Evolutionary conservation across 345 rosid species (phyloP), one percentile per base, ranked within the genome.

Genomic region (Hibiscus syriacus): DNA sequence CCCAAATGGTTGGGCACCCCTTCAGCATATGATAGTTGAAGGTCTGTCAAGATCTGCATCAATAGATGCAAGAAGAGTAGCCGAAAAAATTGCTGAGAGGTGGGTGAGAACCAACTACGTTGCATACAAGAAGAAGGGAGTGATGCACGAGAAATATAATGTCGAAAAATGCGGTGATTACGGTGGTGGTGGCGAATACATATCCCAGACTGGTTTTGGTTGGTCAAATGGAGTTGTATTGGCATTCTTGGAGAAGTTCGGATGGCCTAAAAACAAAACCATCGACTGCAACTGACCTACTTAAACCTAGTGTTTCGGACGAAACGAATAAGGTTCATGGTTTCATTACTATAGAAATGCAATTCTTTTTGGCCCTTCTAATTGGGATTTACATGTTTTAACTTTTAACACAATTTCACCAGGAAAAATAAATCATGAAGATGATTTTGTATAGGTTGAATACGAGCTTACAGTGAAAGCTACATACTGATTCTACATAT

Each of bases 1-100:
- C 74, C 98, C 97, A 13, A 94, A 89, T 27, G 98, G 98, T 49
- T 94, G 98, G 99, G 86, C 98, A 0, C 97, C 99, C 5, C 77
- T 86, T 29, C 97, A 94, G 54, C 98, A 86, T 62, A 72, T 84
- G 83, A 85, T 91, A 55, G 89, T 81, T 50, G 92, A 87, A 74
- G 97, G 97, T 27, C 78, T 93, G 5, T 73, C 75, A 12, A 81
- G 79, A 70, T 89, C 98, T 0, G 73, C 70, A 65, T 67, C 76
- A 56, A 41, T 59, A 13, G 85, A 87, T 66, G 95, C 95, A 49
- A 84, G 72, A 62, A 60, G 79, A 45, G 41, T 91, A 70, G 98
- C 97, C 30, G 79, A 89, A 76, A 87, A 90, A 10, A 89, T 93
- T 55, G 88, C 87, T 8, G 39, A 76, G 38, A 81, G 89, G 63